Percentiles rank a stretch among this genome's conserved stretches.
Evolutionary conservation across 495 filamentous ascomycete genomes (phyloP).

Genomic region (Copromyces sp.): DNA sequence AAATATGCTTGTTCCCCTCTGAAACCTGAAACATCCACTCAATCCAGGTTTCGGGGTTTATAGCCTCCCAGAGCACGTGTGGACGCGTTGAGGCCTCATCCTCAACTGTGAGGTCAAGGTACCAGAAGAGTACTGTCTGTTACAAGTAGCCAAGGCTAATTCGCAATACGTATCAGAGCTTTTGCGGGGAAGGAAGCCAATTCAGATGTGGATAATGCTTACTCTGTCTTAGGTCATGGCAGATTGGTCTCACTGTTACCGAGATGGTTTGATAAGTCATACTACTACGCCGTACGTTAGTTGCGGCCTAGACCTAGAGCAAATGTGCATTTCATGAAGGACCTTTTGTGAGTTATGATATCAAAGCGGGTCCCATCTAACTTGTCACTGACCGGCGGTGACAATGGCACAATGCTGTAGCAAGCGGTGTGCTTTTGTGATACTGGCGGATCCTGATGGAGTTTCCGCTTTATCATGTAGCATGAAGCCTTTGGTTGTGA

Average conservation of each 20-base stretch:
- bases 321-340: constrained; percentile 12
- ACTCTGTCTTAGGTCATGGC: not conserved
- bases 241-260: constrained; percentile 11
- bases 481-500: not conserved
- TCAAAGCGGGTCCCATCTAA: constrained; percentile 10
- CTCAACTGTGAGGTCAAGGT: not conserved
- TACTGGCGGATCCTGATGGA: constrained; percentile 10
- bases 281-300: constrained; percentile 1
- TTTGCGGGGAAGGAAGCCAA: constrained; percentile 1
- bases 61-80: not conserved
- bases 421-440: constrained; percentile 10
- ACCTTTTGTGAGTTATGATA: constrained; percentile 24
- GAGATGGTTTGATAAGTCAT: not conserved
- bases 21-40: not conserved
- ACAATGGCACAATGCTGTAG: constrained; percentile 3
- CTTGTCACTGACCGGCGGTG: not conserved
- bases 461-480: constrained; percentile 7
- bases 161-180: not conserved
- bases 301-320: constrained; percentile 3
- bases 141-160: not conserved
- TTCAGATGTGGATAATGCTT: constrained; percentile 3
- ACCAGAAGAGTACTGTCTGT: not conserved
- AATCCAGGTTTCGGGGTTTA: not conserved
- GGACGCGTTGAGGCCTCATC: not conserved
- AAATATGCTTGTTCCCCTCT: not conserved